Evolutionary conservation across 148 eudicot genomes (phyloP).

Genomic region (Nyssa sinensis): DNA sequence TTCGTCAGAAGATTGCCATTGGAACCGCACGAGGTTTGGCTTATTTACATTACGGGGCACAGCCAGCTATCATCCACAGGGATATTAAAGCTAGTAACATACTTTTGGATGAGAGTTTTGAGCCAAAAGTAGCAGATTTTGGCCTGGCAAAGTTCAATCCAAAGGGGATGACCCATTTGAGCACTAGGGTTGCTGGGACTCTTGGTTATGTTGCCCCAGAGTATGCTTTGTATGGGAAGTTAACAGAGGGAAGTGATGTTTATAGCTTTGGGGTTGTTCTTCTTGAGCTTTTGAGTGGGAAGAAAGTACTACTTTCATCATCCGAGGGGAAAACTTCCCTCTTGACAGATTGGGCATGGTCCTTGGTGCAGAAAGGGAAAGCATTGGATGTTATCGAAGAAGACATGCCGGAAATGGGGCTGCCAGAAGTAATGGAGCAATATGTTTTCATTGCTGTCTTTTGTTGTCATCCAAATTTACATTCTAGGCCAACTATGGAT

Average conservation of each 20-base stretch:
- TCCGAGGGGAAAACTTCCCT: background rate
- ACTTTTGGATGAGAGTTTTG: too few species aligned
- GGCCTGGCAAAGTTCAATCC: background rate
- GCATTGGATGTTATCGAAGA: background rate
- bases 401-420: background rate
- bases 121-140: too few species aligned
- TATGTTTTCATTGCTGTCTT: conserved; percentile 6
- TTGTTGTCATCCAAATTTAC: conserved; percentile 16
- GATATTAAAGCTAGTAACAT: too few species aligned
- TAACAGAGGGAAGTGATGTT: conserved; percentile 31
- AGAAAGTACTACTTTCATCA: background rate
- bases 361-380: background rate
- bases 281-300: conserved; percentile 45
- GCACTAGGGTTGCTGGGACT: background rate
- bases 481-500: conserved; percentile 20
- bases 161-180: background rate
- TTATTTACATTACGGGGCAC: background rate
- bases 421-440: conserved; percentile 2
- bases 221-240: conserved; percentile 1
- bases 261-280: conserved; percentile 51
- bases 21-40: background rate
- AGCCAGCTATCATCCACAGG: background rate
- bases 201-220: background rate
- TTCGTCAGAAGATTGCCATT: background rate
- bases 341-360: background rate